These are phyloP conservation scores for Teratosphaeria epicoccoides DNA, from an alignment of 2,329 filamentous ascomycete genomes.

Conservation along the genomic window DNA sequence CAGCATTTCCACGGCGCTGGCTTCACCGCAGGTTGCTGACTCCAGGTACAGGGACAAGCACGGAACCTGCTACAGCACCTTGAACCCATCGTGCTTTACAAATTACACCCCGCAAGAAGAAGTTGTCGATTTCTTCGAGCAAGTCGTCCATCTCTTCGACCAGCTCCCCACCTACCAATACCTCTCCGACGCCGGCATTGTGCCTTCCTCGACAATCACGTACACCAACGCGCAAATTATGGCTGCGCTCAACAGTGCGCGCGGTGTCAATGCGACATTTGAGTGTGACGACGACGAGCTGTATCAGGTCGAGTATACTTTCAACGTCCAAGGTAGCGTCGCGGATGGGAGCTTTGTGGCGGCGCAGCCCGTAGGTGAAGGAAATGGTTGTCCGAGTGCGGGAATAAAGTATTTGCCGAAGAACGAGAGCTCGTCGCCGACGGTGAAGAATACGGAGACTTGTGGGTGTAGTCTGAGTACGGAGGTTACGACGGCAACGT, in stretches of 20 bases:
- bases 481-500: not conserved
- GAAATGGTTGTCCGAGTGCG: constrained; percentile 47
- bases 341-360: constrained; percentile 50
- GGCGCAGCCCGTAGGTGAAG: constrained; percentile 44
- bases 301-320: constrained; percentile 49
- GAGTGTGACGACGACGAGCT: constrained; percentile 40
- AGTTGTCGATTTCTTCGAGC: constrained; percentile 57
- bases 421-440: constrained; percentile 8
- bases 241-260: constrained; percentile 5
- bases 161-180: constrained; percentile 52
- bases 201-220: constrained; percentile 42
- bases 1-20: too few species aligned
- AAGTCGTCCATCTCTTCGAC: constrained; percentile 55
- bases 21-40: too few species aligned
- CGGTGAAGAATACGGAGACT: constrained; percentile 1
- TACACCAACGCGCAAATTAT: constrained; percentile 48
- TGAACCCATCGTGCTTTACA: constrained; percentile 29
- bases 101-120: constrained; percentile 37
- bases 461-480: not conserved
- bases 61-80: constrained; percentile 56
- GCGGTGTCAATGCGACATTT: constrained; percentile 47
- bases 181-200: constrained; percentile 51
- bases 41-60: too few species aligned
- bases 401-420: constrained; percentile 56
- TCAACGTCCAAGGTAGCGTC: constrained; percentile 46